Evolutionary conservation across 2,329 filamentous ascomycete genomes (phyloP), one percentile per base, ranked within the genome.

Genomic region (Colletotrichum musicola): DNA sequence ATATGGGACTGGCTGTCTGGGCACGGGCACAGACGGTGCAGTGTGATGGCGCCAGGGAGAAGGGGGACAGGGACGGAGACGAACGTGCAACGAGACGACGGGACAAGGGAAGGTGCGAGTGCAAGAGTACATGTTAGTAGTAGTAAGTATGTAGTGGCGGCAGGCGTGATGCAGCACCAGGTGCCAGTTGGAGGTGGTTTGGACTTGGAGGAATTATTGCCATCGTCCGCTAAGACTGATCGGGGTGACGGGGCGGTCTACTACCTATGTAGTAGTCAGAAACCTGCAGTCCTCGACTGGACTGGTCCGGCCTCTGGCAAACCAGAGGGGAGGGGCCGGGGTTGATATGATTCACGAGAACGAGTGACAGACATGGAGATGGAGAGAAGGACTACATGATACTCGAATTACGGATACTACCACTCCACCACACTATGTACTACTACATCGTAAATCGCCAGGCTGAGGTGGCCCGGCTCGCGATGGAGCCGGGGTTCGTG

Each of bases 11-110:
- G 4, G 20, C 27, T 54, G 59, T 64, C 61, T 64, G 47, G 61
- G 65, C 54, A 42, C 47, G 47, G 42, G 61, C 61, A 68, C 60
- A 27, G 53, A 68, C 54, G 42, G 16, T 25, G 22, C 22, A 25
- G 22, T 25, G 22, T 16, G 54, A 50, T 54, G 54, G 61, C 49
- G 38, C 60, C 53, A 64, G 59, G 51, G 27, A 57, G 58, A 16
- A 25, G 22, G 22, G 22, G 22, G 22, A 25, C 22, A 25, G 22
- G 22, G 22, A 25, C 4, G 22, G 22, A 4, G 22, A 4, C 42
- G 40, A 14, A 49, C 16, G 18, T 18, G 20, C 22, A 35, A 10
- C 18, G 54, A 64, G 44, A 64, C 46, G 62, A 54, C 25, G n/a
- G 16, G 27, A 56, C 51, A 40, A n/a, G 27, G 51, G 16, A 12